Conservation (phyloP, 257 asterid species). For the Fraxinus excelsior region DNA sequence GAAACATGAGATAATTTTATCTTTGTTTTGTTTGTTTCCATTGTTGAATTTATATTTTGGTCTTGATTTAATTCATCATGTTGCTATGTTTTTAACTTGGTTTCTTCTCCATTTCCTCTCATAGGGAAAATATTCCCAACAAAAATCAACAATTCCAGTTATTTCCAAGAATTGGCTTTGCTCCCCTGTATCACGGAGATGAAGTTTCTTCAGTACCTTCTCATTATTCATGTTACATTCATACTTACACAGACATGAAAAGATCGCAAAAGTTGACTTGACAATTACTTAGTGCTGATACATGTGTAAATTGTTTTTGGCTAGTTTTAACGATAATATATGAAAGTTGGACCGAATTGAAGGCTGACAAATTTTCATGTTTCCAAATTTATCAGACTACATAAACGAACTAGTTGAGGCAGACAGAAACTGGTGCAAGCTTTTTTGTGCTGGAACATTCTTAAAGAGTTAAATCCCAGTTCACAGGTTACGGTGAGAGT, state of each 20-base stretch:
- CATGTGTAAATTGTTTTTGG: neutral
- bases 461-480: slow-evolving; percentile 83
- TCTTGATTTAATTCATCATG: no score
- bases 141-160: neutral
- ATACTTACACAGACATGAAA: neutral
- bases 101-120: no score
- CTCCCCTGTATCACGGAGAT: neutral
- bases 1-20: no score
- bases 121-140: no score
- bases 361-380: slow-evolving; percentile 5
- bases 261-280: neutral
- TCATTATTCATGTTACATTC: neutral
- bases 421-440: slow-evolving; percentile 49
- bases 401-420: slow-evolving; percentile 76
- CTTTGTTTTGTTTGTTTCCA: no score
- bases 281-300: neutral
- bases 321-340: neutral
- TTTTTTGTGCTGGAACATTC: slow-evolving; percentile 70
- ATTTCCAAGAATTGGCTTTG: neutral
- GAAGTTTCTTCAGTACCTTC: neutral
- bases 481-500: slow-evolving; percentile 44
- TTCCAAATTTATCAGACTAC: slow-evolving; percentile 51
- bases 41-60: no score
- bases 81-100: no score
- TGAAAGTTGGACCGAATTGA: slow-evolving; percentile 1